Conservation (phyloP, 108 stramenopile species). For the Asterionellopsis glacialis region DNA sequence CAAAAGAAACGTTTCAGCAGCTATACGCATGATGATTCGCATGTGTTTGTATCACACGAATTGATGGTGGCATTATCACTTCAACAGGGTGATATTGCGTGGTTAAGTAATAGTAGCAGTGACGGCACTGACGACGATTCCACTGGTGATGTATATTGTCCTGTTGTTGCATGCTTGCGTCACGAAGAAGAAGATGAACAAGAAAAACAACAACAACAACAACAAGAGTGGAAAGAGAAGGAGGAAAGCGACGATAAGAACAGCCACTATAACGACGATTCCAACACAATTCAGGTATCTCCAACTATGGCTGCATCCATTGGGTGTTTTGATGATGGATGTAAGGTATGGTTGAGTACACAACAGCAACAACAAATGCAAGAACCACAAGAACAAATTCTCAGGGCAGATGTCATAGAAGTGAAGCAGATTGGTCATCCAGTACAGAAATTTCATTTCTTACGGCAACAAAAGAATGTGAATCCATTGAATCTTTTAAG, state of each 20-base stretch:
- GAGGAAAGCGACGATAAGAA: neutral
- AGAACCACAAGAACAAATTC: neutral
- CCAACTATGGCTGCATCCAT: constrained; percentile 1
- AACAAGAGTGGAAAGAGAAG: too few relatives aligned
- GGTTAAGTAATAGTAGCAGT: constrained; percentile 1
- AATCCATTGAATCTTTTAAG: too few relatives aligned
- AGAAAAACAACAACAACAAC: too few relatives aligned
- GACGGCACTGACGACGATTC: neutral
- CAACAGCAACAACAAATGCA: neutral
- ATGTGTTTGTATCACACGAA: neutral
- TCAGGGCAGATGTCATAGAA: neutral
- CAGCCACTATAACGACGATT: neutral
- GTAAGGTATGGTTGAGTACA: neutral
- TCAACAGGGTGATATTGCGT: constrained; percentile 5
- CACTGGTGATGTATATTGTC: too few relatives aligned
- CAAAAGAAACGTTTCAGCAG: neutral
- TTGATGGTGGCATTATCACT: constrained; percentile 7
- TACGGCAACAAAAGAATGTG: neutral
- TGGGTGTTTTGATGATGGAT: neutral
- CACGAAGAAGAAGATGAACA: too few relatives aligned
- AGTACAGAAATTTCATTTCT: neutral
- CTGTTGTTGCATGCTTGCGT: too few relatives aligned
- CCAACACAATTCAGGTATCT: neutral
- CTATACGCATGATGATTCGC: neutral
- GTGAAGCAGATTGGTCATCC: neutral